These are phyloP conservation scores for Lolium multiflorum DNA, from an alignment of 176 grass and related monocot species.

Conservation along the genomic window DNA sequence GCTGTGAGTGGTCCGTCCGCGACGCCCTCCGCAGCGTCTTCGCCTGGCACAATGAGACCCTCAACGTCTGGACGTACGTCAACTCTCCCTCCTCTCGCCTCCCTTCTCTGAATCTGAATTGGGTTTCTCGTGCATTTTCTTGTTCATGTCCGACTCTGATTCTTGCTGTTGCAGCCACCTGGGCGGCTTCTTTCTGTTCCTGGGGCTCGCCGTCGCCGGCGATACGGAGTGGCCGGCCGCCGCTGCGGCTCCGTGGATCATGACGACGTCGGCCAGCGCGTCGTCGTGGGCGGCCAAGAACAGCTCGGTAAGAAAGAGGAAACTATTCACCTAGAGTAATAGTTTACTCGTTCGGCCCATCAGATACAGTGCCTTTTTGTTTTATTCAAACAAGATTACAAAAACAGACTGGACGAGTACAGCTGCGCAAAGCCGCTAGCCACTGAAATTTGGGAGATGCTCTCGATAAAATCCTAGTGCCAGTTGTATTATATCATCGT, in stretches of 20 bases:
- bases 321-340: background rate
- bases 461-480: too few species aligned
- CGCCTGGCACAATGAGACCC: slow-evolving; percentile 99
- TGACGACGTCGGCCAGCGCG: slow-evolving; percentile 56
- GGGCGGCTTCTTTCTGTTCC: slow-evolving; percentile 84
- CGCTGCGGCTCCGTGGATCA: slow-evolving; percentile 32
- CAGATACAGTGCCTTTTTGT: background rate
- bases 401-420: background rate
- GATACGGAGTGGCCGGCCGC: slow-evolving; percentile 14
- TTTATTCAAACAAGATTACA: background rate
- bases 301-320: slow-evolving; percentile 43
- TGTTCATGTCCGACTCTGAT: background rate
- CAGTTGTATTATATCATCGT: too few species aligned
- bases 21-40: slow-evolving; percentile 91
- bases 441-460: background rate
- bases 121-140: too few species aligned
- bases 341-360: background rate
- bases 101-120: too few species aligned
- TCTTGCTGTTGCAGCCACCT: slow-evolving; percentile 65
- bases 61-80: slow-evolving; percentile 90
- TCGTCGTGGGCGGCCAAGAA: slow-evolving; percentile 49
- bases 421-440: too few species aligned
- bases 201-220: slow-evolving; percentile 63
- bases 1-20: slow-evolving; percentile 84
- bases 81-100: too few species aligned